These are phyloP conservation scores for Saussurea involucrata DNA, from an alignment of 129 eudicot genomes.

Conservation along the genomic window DNA sequence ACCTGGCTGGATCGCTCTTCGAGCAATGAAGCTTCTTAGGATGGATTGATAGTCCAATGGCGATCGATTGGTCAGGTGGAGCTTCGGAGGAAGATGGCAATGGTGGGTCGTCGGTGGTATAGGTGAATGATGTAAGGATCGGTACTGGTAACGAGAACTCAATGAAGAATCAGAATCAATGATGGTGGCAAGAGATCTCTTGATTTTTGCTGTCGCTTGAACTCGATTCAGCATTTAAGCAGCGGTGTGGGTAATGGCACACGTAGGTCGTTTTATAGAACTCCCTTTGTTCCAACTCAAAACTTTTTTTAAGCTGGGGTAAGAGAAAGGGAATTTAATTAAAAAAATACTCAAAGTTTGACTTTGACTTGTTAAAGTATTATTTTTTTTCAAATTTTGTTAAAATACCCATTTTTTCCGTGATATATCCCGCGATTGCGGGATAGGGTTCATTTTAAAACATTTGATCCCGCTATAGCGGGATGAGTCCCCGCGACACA, in stretches of 20 bases:
- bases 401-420: too few species aligned
- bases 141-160: constrained; percentile 3
- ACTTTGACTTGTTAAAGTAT: too few species aligned
- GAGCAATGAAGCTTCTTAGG: constrained; percentile 41
- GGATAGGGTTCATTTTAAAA: too few species aligned
- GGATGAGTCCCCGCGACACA: too few species aligned
- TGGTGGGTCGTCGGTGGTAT: background rate
- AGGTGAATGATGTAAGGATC: constrained; percentile 20
- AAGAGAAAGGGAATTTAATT: too few species aligned
- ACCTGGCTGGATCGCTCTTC: constrained; percentile 63
- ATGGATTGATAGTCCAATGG: constrained; percentile 29
- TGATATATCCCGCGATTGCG: too few species aligned
- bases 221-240: constrained; percentile 18
- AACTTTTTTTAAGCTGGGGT: too few species aligned
- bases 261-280: background rate
- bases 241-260: background rate
- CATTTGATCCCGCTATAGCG: too few species aligned
- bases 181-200: constrained; percentile 19
- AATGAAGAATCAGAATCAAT: constrained; percentile 7
- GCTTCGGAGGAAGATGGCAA: constrained; percentile 9
- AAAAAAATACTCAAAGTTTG: too few species aligned
- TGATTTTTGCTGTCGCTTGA: constrained; percentile 17
- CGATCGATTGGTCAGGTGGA: constrained; percentile 16
- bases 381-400: too few species aligned
- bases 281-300: too few species aligned